Evolutionary conservation across 2,329 filamentous ascomycete species (phyloP).

Genomic region (Rugonectria rugulosa): DNA sequence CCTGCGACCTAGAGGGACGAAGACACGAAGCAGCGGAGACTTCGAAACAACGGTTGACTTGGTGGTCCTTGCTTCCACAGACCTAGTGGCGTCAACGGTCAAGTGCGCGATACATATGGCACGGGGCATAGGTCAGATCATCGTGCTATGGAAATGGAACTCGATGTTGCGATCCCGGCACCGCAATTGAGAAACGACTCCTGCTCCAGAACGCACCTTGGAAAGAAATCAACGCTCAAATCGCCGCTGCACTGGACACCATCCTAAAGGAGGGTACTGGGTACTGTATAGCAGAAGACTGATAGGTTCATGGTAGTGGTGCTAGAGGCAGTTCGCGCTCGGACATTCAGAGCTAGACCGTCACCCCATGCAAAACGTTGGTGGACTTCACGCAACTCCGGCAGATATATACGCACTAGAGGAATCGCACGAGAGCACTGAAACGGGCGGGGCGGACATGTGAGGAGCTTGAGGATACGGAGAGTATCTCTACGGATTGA

Average conservation of each 20-base stretch:
- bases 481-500: too few species aligned
- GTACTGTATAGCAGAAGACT: conserved; percentile 13
- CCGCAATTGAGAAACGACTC: not conserved
- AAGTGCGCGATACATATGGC: not conserved
- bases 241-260: conserved; percentile 5
- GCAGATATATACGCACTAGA: conserved; percentile 38
- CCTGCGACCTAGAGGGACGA: conserved; percentile 44
- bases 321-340: conserved; percentile 18
- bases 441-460: conserved; percentile 20
- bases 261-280: conserved; percentile 6
- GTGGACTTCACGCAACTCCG: conserved; percentile 18
- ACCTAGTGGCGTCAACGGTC: conserved; percentile 19
- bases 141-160: not conserved
- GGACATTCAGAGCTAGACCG: conserved; percentile 14
- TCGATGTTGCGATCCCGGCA: not conserved
- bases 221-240: conserved; percentile 18
- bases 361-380: conserved; percentile 21
- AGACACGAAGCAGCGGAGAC: conserved; percentile 40
- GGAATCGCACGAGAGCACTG: conserved; percentile 34
- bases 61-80: conserved; percentile 33
- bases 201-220: conserved; percentile 16
- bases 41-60: conserved; percentile 36
- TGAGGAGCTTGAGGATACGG: conserved; percentile 30
- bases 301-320: conserved; percentile 22
- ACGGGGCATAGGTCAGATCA: not conserved